Evolutionary conservation across 371 early-diverging fungal species (phyloP).

Genomic region (Mucor saturninus): DNA sequence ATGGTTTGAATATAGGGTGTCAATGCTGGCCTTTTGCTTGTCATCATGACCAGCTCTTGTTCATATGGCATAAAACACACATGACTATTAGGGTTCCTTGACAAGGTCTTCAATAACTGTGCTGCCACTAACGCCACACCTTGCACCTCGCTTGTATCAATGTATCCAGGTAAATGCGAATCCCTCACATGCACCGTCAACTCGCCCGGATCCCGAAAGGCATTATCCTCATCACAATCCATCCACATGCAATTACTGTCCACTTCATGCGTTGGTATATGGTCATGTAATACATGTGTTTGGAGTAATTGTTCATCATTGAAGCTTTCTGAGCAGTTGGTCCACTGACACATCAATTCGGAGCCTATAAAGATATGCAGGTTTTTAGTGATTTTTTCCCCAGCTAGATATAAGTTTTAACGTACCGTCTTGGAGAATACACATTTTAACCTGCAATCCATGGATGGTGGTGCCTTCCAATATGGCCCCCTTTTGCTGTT

Average conservation of each 20-base stretch:
- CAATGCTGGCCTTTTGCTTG: conserved; percentile 34
- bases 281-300: conserved; percentile 57
- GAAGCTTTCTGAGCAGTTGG: conserved; percentile 52
- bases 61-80: conserved; percentile 65
- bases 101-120: conserved; percentile 66
- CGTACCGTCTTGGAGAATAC: conserved; percentile 34
- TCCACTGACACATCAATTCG: conserved; percentile 57
- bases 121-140: conserved; percentile 71
- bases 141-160: conserved; percentile 41
- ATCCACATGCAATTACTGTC: conserved; percentile 53
- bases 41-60: conserved; percentile 29
- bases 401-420: too few species aligned
- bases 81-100: conserved; percentile 57
- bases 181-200: conserved; percentile 19
- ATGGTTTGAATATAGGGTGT: conserved; percentile 29
- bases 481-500: conserved; percentile 8
- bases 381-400: too few species aligned
- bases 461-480: conserved; percentile 30
- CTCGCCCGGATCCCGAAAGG: conserved; percentile 19
- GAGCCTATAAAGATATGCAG: conserved; percentile 6
- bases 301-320: conserved; percentile 49
- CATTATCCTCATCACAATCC: conserved; percentile 31
- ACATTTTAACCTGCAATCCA: conserved; percentile 39
- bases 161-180: conserved; percentile 28
- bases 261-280: conserved; percentile 27